Percentiles rank a stretch among this genome's conserved stretches.
Evolutionary conservation across 352 stramenopile genomes (phyloP).

Genomic region (Phytophthora europaea): DNA sequence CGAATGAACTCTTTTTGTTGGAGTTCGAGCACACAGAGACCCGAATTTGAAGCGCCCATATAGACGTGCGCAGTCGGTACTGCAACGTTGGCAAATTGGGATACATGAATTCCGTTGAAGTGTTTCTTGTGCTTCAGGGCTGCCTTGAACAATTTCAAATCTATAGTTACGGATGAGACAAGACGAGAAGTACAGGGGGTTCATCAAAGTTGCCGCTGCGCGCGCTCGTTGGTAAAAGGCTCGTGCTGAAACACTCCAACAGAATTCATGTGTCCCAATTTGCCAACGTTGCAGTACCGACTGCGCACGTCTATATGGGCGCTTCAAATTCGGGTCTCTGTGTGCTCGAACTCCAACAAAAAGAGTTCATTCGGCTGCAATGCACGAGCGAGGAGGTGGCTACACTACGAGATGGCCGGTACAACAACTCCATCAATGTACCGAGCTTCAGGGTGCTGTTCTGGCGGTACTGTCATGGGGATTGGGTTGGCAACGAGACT

Average conservation of each 20-base stretch:
- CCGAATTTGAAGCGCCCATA: conserved; percentile 26
- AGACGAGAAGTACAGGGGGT: too few species aligned
- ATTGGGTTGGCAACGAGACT: too few species aligned
- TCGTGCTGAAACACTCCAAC: conserved; percentile 23
- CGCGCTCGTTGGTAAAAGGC: conserved; percentile 20
- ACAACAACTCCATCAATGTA: neutral
- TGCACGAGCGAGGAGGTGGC: conserved; percentile 2
- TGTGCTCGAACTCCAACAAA: conserved; percentile 6
- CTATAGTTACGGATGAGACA: neutral
- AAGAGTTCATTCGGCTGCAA: conserved; percentile 17
- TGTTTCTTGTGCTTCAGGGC: neutral
- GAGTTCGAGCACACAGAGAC: conserved; percentile 25
- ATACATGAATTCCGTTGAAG: conserved; percentile 22
- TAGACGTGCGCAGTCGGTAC: conserved; percentile 16
- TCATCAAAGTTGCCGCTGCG: neutral
- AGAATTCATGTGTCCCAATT: conserved; percentile 15
- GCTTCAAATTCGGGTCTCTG: conserved; percentile 24
- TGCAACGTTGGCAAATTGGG: neutral
- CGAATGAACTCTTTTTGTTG: conserved; percentile 15
- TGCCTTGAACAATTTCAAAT: conserved; percentile 16
- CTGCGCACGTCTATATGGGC: conserved; percentile 31
- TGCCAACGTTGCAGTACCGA: neutral
- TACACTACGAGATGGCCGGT: neutral
- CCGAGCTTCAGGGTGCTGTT: conserved; percentile 23
- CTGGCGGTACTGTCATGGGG: neutral